Evolutionary conservation across 768 basidiomycete genomes (phyloP).

Genomic region (Russula earlei): DNA sequence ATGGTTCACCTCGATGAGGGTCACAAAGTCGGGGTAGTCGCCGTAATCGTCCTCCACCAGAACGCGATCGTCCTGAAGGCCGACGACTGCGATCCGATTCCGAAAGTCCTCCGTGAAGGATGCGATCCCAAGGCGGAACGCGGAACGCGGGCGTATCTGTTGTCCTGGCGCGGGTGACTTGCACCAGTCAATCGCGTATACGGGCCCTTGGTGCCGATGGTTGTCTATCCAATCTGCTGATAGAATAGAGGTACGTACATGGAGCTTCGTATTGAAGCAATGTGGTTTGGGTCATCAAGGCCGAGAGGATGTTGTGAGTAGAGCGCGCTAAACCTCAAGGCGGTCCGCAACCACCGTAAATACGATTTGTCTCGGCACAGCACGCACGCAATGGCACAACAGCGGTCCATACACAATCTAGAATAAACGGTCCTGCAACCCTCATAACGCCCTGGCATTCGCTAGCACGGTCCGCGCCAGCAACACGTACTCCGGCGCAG

Average conservation of each 20-base stretch:
- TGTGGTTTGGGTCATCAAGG: slow-evolving; percentile 56
- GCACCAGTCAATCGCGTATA: slow-evolving; percentile 83
- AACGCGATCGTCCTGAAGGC: slow-evolving; percentile 79
- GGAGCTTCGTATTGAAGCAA: slow-evolving; percentile 78
- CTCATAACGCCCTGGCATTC: slow-evolving; percentile 25
- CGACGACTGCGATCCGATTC: slow-evolving; percentile 72
- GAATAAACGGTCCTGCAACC: too few relatives aligned
- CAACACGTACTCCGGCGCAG: slow-evolving; percentile 46
- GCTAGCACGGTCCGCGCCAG: slow-evolving; percentile 60
- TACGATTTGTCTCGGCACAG: too few relatives aligned
- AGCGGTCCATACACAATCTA: too few relatives aligned
- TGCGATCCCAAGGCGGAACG: slow-evolving; percentile 77
- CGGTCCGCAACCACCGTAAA: too few relatives aligned
- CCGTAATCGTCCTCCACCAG: slow-evolving; percentile 77
- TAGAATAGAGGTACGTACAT: slow-evolving; percentile 41
- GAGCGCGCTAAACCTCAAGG: too few relatives aligned
- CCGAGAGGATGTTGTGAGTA: background rate
- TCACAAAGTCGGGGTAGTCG: slow-evolving; percentile 79
- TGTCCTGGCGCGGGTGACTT: slow-evolving; percentile 69
- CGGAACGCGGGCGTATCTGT: slow-evolving; percentile 60
- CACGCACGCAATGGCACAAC: too few relatives aligned
- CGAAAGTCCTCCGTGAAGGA: slow-evolving; percentile 80
- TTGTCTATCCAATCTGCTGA: background rate
- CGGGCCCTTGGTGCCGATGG: slow-evolving; percentile 51
- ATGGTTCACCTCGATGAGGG: slow-evolving; percentile 74